Base-by-base conservation (phyloP, 1,284 basidiomycete species). In the Irpex sp. region DNA sequence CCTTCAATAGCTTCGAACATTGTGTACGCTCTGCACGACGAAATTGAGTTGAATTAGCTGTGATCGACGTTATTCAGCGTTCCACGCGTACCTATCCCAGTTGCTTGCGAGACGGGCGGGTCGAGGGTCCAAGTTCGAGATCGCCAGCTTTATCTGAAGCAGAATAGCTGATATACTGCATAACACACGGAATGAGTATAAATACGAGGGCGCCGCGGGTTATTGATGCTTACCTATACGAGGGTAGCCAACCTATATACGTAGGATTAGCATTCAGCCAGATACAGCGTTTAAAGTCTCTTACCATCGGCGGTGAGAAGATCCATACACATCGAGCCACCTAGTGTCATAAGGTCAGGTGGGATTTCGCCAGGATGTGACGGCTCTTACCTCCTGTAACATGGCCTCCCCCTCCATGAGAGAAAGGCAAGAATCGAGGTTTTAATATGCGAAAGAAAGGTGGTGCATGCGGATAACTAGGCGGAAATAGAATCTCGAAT, bases 241-340 rank as follows among this genome's bases (percentile, higher is more conserved):
- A 87, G 0, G 85, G 86, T 49, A 88, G 80, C 86, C 87, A 88
- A 5, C 86, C 83, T 73, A 57, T 11, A 21, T 8, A 17, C 4
- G 26, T 13, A 5, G 19, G 15, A n/a, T 50, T 19, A 50, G 13
- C n/a, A 17, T 13, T 17, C 17, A 49, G 21, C 11, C n/a, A 62
- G 11, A 6, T 17, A 21, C 9, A n/a, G 15, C 21, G 57, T 15
- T 15, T 11, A 57, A 5, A 33, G 15, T 17, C 56, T n/a, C 79
- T 66, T 61, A 83, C 84, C 86, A 65, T 86, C 83, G 0, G 85
- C 76, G 0, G 86, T 88, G 55, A 88, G 71, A 9, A 88, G 74
- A 69, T 88, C 86, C 85, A 88, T 87, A 65, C 86, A 88, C 59
- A 88, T 87, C 5, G 85, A 87, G 2, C 86, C 86, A 21, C 43